Base-by-base conservation (phyloP, 495 filamentous ascomycete genomes). In the Trichoderma reesei region DNA sequence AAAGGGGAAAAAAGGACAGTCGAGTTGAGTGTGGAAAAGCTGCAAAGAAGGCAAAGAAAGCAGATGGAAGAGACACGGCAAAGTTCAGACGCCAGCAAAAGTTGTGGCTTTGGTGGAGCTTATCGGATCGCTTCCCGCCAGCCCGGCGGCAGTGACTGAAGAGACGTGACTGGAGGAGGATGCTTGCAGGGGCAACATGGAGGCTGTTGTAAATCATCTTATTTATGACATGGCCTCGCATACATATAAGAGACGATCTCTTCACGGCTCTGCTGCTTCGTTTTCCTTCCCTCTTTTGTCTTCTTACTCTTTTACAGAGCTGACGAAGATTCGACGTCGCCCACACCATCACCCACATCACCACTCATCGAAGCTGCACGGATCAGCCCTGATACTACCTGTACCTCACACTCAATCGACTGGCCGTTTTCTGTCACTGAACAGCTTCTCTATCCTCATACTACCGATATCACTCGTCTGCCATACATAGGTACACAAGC, bases 81-180 rank as follows among this genome's bases (percentile, higher is more conserved):
- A 54, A 20, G 46, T 18, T 54, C n/a, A 16, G 10, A 54, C n/a
- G 46, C n/a, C 18, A 10, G 26, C 10, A 31, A 54, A 54, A 18
- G 31, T 26, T 56, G 51, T 56, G 51, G 51, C 51, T 20, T 20
- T 26, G 11, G 51, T 56, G 51, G 51, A 56, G 51, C 51, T 56
- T 56, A 56, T 56, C 51, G 51, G 51, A 56, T 56, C 14, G 51
- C 51, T 56, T 56, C 51, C 51, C 51, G 51, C 10, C 51, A 31
- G 31, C 51, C 51, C 51, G 51, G 9, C 51, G 16, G 51, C 31
- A 56, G 16, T 56, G 11, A 56, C 20, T 56, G 51, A 20, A 14
- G 26, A 56, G 51, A 36, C 26, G 26, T 26, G 26, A 26, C 26
- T 26, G 26, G 26, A 26, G 26, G 26, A 26, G 26, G 26, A 1